Percentiles rank a stretch among this genome's conserved stretches.
Evolutionary conservation across 2,329 filamentous ascomycete genomes (phyloP).

Genomic region (Colletotrichum karsti): DNA sequence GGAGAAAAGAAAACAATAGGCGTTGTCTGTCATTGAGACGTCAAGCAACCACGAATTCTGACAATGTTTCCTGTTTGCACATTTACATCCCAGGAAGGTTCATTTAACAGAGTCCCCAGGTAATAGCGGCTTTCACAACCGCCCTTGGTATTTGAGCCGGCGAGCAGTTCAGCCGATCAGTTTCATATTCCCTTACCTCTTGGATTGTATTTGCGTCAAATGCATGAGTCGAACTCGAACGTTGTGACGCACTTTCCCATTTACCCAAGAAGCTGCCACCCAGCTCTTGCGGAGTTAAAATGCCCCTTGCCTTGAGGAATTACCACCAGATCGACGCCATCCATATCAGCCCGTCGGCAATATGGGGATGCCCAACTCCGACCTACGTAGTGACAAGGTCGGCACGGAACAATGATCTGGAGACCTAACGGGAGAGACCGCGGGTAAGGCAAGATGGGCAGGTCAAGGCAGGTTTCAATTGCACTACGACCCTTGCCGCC

Average conservation of each 20-base stretch:
- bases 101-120: too few species aligned
- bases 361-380: background rate
- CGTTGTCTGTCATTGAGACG: too few species aligned
- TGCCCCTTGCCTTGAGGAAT: background rate
- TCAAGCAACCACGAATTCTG: too few species aligned
- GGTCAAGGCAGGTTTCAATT: background rate
- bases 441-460: conserved; percentile 6
- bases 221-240: too few species aligned
- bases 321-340: background rate
- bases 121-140: too few species aligned
- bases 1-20: too few species aligned
- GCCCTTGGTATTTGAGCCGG: too few species aligned
- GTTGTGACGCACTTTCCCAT: too few species aligned
- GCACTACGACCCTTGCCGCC: conserved; percentile 16
- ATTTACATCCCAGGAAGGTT: too few species aligned
- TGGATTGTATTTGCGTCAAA: too few species aligned
- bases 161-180: too few species aligned
- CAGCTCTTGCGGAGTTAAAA: background rate
- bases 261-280: background rate
- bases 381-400: conserved; percentile 1
- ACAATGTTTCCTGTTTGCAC: too few species aligned
- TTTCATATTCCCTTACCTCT: background rate
- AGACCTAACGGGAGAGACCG: conserved; percentile 5
- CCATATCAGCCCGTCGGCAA: background rate
- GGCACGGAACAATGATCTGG: conserved; percentile 1